phyloP scores from a whole-genome alignment of 148 eudicot genomes.

The Dysphania ambrosioides region DNA sequence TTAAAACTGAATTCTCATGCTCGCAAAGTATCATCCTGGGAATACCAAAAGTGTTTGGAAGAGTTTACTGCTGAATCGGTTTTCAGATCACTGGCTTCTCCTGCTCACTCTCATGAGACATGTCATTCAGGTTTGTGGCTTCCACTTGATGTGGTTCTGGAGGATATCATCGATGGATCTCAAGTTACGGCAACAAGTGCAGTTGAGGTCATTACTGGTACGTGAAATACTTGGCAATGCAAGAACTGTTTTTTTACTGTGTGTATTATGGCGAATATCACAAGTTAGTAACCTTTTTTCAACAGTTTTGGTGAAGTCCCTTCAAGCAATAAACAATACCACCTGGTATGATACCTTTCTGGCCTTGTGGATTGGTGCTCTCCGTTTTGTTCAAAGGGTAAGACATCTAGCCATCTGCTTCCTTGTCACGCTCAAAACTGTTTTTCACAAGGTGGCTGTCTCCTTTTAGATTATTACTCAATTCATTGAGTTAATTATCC shows the following conservation, averaged over 20 bases:
- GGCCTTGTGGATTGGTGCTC: constrained; percentile 90
- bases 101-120: constrained; percentile 56
- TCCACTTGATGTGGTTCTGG: constrained; percentile 82
- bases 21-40: constrained; percentile 29
- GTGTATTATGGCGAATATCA: not conserved
- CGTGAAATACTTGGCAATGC: constrained; percentile 9
- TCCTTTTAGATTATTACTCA: not conserved
- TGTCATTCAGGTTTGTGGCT: constrained; percentile 79
- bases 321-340: constrained; percentile 68
- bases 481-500: not conserved
- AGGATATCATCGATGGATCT: constrained; percentile 84
- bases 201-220: constrained; percentile 80
- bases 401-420: constrained; percentile 23
- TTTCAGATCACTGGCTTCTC: constrained; percentile 46
- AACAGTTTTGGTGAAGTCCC: constrained; percentile 69
- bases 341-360: constrained; percentile 84
- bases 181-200: constrained; percentile 83
- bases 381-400: constrained; percentile 93
- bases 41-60: constrained; percentile 40
- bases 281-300: constrained; percentile 15
- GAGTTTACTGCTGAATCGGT: constrained; percentile 33
- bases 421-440: not conserved
- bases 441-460: not conserved
- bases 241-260: not conserved
- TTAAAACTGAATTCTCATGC: constrained; percentile 42